Base-by-base conservation (phyloP, 1,284 basidiomycete genomes). In the Rhizopogon parksii region DNA sequence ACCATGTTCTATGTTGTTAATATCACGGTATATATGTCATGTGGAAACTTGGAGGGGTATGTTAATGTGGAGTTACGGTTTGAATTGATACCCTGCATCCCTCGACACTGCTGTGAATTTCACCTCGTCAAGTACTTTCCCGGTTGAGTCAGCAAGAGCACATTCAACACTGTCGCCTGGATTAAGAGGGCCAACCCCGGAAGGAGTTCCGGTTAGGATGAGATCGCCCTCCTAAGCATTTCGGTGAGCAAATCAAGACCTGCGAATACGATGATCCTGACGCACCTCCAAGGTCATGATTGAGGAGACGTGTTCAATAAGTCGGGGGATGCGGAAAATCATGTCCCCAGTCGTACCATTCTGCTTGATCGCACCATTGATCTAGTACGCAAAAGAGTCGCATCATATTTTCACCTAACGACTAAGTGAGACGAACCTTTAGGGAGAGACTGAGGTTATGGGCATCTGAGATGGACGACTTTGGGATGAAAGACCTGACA, bases 261-360 rank as follows among this genome's bases (percentile, higher is more conserved):
- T 34, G 12, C 7, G 6, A 24, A 40, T 11, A 40, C 12, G 14
- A 17, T 1, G 24, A 36, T 12, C 6, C 0, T 6, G 37, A 64
- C 83, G 60, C 38, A 86, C 91, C 77, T 97, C 93, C 15, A 98
- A 78, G 0, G 85, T 86, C 94, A 98, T 98, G 68, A 99, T 96
- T 14, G 88, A 88, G 2, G 93, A 95, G 43, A 96, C 80, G 62
- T 96, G 93, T 58, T 89, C 81, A 59, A 99, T 88, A 49, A 99
- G 77, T n/a, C 81, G 76, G 1, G 95, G 92, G 40, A 99, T 91
- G 40, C 77, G 77, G 74, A 95, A 95, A 56, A 98, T 89, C 95
- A 99, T 97, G 67, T 95, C 88, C 24, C 72, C 68, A 1, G 95
- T 95, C 34, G 78, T 81, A 3, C 93, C 95, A 53, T 88, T 76